Evolutionary conservation across 306 rosid species (phyloP), one percentile per base, ranked within the genome.

Genomic region (Datisca glomerata): DNA sequence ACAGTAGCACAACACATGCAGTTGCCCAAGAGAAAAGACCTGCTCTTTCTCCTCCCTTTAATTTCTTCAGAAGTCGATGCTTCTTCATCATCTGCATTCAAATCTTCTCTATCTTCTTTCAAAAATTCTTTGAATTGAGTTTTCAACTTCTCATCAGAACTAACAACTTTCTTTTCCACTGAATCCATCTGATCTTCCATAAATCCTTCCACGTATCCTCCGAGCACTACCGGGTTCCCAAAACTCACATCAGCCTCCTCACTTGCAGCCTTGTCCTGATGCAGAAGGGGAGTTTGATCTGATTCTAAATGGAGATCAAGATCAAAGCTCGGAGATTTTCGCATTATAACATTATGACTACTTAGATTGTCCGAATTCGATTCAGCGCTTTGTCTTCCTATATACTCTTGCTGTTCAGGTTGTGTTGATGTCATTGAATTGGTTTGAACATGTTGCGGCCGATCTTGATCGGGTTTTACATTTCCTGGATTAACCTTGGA

Each of bases 1-100:
- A 71, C 55, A 49, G 94, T 70, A 22, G 85, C 64, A 72, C 97
- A 87, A 58, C 91, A 87, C 62, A 87, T 49, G 83, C 85, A 83
- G 57, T 56, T 79, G 53, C 78, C 68, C 49, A 87, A 83, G 78
- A 83, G 61, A 27, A 49, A 75, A 51, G 91, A 47, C 35, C 59
- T 61, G 18, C 35, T 38, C 51, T 57, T 79, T 18, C 73, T 64
- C 61, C 70, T 87, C 57, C 67, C 83, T 56, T 69, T 71, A 50
- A 61, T 73, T 57, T 65, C 70, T 8, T 63, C 45, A n/a, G 70
- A 56, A 48, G 57, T 25, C 17, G 78, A 53, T 29, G 69, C 49
- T 19, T 41, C 22, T 17, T 21, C 53, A 57, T 62, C 72, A 42
- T 46, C 49, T 12, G 27, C 16, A 29, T 57, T 69, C 36, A 35